Evolutionary conservation across 306 rosid genomes (phyloP), one percentile per base, ranked within the genome.

Genomic region (Malus sieversii): DNA sequence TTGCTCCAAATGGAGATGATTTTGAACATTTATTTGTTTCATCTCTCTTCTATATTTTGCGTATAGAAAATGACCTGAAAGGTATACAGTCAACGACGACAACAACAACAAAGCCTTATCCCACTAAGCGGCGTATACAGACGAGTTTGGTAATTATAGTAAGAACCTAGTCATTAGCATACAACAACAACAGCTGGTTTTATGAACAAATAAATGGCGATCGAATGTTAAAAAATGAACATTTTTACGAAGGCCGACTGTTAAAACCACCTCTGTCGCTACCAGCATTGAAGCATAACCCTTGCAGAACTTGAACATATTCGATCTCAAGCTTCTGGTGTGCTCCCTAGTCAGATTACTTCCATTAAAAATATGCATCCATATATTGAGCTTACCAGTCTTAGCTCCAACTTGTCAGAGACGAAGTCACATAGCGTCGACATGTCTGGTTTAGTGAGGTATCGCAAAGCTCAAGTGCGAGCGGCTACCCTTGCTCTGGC

Each of bases 401-500:
- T 46, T 61, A 75, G 72, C 77, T 72, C 76, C 69, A 74, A 46
- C 76, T 66, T 73, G n/a, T 11, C 15, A 40, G 77, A 65, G 63
- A 18, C 42, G 19, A 44, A 25, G 46, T 33, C 30, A 8, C 53
- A 40, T 62, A 45, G 62, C 66, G 14, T 29, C 14, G 48, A 72
- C 25, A 69, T n/a, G 61, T 68, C 77, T 75, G 71, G 25, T 33
- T 73, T 72, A 13, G 66, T 70, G 27, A 35, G 40, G 59, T 2
- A 29, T 61, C 25, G 11, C 62, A 12, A 27, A 58, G 58, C 70
- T 86, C 66, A 89, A 32, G 82, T 60, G 8, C 40, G 89, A 75
- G 70, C 84, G 38, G 78, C 23, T 3, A 88, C 79, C 82, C 88
- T 92, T 70, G 96, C 93, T 83, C 89, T 91, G n/a, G 90, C 82